Evolutionary conservation across 805 yeast genomes (phyloP).

Genomic region (Suhomyces xylopsoci): DNA sequence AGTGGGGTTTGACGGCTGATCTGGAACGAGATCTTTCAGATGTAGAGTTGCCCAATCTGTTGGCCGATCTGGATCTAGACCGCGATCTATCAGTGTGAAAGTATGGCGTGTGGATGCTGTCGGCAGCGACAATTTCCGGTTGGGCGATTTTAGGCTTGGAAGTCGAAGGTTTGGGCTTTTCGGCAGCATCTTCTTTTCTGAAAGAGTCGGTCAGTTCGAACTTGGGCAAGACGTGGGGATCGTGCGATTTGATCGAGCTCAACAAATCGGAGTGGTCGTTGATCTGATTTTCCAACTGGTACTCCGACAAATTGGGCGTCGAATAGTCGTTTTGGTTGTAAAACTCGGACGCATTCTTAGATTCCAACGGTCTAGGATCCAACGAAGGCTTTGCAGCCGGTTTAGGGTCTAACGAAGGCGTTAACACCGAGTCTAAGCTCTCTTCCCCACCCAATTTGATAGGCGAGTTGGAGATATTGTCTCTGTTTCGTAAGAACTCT

Average conservation of each 20-base stretch:
- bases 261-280: slow-evolving; percentile 34
- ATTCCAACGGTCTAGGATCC: neutral
- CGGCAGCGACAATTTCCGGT: slow-evolving; percentile 3
- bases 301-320: slow-evolving; percentile 44
- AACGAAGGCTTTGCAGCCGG: neutral
- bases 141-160: neutral
- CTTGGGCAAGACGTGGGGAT: slow-evolving; percentile 30
- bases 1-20: slow-evolving; percentile 46
- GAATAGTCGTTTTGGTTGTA: slow-evolving; percentile 28
- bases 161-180: neutral
- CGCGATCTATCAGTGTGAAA: slow-evolving; percentile 26
- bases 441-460: neutral
- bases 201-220: neutral
- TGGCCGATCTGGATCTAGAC: slow-evolving; percentile 13
- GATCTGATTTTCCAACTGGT: slow-evolving; percentile 41
- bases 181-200: neutral
- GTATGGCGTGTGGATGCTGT: slow-evolving; percentile 28
- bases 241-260: slow-evolving; percentile 33
- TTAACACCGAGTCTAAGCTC: neutral
- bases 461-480: slow-evolving; percentile 1
- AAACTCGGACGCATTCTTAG: slow-evolving; percentile 1
- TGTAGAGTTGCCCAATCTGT: slow-evolving; percentile 10
- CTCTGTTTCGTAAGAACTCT: slow-evolving; percentile 2
- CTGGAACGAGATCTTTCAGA: slow-evolving; percentile 28
- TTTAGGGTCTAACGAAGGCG: neutral